phyloP scores from a whole-genome alignment of 805 yeast species.

The Candida coquimbonensis region DNA sequence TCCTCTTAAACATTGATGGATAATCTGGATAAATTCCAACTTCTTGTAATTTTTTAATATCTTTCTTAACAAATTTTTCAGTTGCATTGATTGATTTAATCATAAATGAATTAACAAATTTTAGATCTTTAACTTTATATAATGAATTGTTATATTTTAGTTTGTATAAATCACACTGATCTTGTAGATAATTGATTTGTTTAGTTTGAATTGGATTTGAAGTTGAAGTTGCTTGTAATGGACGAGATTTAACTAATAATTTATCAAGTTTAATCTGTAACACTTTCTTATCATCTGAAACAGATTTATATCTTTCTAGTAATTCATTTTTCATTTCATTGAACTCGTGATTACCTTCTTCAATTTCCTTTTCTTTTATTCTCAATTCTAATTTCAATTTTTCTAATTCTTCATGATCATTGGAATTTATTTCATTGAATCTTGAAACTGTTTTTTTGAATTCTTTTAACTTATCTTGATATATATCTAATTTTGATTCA shows the following conservation, averaged over 20 bases:
- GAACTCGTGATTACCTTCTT: conserved; percentile 17
- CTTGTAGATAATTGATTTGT: conserved; percentile 22
- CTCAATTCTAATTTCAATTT: conserved; percentile 12
- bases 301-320: conserved; percentile 19
- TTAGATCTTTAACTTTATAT: conserved; percentile 28
- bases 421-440: conserved; percentile 6
- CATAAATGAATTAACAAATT: conserved; percentile 28
- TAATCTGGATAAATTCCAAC: conserved; percentile 23
- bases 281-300: conserved; percentile 20
- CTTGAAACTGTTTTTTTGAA: conserved; percentile 18
- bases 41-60: conserved; percentile 21
- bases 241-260: conserved; percentile 20
- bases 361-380: conserved; percentile 13
- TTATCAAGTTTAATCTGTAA: conserved; percentile 28
- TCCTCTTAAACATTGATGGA: conserved; percentile 16
- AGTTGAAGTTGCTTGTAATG: conserved; percentile 22
- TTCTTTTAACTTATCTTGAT: conserved; percentile 27
- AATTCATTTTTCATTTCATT: conserved; percentile 28
- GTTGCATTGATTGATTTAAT: conserved; percentile 22
- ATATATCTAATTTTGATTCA: conserved; percentile 23
- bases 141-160: conserved; percentile 41
- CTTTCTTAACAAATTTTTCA: conserved; percentile 19
- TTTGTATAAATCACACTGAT: conserved; percentile 38
- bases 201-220: conserved; percentile 17
- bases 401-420: conserved; percentile 6